Evolutionary conservation across 176 grass and related monocot genomes (phyloP).

Genomic region (Oryza longistaminata): DNA sequence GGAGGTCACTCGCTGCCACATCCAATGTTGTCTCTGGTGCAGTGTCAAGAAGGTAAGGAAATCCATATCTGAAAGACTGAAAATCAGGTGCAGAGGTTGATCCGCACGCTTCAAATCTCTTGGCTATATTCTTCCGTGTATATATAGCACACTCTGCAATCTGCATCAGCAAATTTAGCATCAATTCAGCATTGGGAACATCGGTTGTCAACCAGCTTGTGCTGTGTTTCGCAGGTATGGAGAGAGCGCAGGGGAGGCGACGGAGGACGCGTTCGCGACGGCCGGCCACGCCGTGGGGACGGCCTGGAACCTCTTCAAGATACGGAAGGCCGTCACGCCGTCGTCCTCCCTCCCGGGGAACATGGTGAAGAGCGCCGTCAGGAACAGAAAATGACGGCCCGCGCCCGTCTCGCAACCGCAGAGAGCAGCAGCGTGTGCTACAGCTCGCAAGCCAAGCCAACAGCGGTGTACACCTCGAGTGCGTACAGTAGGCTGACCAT

Average conservation of each 20-base stretch:
- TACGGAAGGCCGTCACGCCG: conserved; percentile 77
- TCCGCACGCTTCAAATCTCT: background rate
- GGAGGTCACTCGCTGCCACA: conserved; percentile 63
- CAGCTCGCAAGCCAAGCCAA: background rate
- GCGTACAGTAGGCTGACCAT: background rate
- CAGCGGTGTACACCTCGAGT: background rate
- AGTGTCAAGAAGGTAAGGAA: conserved; percentile 62
- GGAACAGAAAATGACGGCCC: conserved; percentile 51
- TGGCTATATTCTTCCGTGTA: background rate
- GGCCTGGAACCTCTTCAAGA: conserved; percentile 95
- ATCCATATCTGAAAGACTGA: background rate
- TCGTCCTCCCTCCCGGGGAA: conserved; percentile 55
- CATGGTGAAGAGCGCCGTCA: conserved; percentile 69
- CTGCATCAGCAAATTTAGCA: background rate
- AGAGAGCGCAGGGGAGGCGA: conserved; percentile 75
- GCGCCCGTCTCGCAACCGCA: background rate
- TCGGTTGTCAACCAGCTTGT: background rate
- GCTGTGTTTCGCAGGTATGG: conserved; percentile 53
- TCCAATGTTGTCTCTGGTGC: conserved; percentile 69
- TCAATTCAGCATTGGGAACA: background rate
- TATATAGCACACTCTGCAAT: background rate
- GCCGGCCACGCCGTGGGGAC: conserved; percentile 82
- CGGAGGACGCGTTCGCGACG: conserved; percentile 75
- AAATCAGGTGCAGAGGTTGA: too few species aligned
- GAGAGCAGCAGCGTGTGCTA: background rate